Base-by-base conservation (phyloP, 352 stramenopile species). In the Globisporangium iwayamae region DNA sequence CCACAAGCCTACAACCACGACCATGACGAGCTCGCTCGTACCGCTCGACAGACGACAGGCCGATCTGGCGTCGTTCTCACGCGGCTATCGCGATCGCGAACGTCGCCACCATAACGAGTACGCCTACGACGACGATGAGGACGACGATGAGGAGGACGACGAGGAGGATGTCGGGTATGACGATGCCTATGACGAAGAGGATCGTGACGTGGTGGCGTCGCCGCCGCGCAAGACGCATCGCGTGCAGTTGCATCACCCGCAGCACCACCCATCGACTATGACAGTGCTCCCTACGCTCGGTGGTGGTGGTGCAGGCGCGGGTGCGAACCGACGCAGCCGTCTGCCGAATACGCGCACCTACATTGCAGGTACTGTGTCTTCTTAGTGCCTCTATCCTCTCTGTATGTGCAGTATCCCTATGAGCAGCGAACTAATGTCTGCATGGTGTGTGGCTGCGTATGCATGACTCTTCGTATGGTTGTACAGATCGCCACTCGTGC, bases 401-500 rank as follows among this genome's bases (percentile, higher is more conserved):
- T 56, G 20, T 34, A 25, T n/a, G 47, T 34, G 47, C 11, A 8
- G 20, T 10, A n/a, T 47, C 41, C 41, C 8, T 47, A 7, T 47
- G 41, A 7, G 41, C 41, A 20, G 4, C 20, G 14, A 16, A 20
- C 41, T 47, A 20, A 47, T 47, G 50, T 14, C 5, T 14, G 8
- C 1, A 25, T 9, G 22, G 8, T 18, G 11, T 39, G 2, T 57
- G 18, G 18, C n/a, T 22, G 16, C 48, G 34, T 60, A 18, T 50
- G 41, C 13, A 38, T 47, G 16, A 11, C 22, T 60, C 20, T 45
- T 20, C 22, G 36, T 38, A 36, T 11, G 16, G 6, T 36, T 8
- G 25, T 13, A 14, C 28, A 56, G 72, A 78, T 25, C 68, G 60
- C 38, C 69, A 74, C 58, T 79, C 81, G 50, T 85, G 76, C 53